Percentiles rank a stretch among this genome's conserved stretches.
Evolutionary conservation across 2,329 filamentous ascomycete species (phyloP).

Genomic region (Colletotrichum costaricense): DNA sequence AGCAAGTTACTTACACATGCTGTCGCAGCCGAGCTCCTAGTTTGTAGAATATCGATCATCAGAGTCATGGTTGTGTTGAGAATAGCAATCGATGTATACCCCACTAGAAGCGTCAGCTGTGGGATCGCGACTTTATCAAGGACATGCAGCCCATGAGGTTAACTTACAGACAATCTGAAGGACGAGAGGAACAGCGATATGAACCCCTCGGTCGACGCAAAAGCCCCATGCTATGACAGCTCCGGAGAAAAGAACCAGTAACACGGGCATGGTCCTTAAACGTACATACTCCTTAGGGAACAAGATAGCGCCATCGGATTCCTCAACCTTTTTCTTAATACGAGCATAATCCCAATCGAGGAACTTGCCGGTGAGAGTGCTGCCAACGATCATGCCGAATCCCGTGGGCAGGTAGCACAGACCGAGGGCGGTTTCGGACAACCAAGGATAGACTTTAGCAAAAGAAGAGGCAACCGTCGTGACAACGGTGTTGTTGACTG

Average conservation of each 20-base stretch:
- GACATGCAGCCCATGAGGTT: background rate
- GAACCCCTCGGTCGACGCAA: conserved; percentile 38
- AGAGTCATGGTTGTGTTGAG: conserved; percentile 46
- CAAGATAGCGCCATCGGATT: background rate
- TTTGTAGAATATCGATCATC: conserved; percentile 45
- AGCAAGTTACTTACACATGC: conserved; percentile 39
- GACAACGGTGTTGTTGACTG: conserved; percentile 48
- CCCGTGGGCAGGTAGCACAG: conserved; percentile 46
- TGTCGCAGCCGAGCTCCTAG: conserved; percentile 43
- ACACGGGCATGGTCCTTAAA: conserved; percentile 40
- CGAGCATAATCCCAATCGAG: conserved; percentile 44
- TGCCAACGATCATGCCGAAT: conserved; percentile 44
- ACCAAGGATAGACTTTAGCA: conserved; percentile 35
- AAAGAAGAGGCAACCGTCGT: conserved; percentile 48
- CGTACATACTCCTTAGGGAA: conserved; percentile 44
- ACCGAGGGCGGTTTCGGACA: conserved; percentile 46
- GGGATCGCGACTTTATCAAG: background rate
- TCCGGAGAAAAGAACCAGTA: conserved; percentile 39
- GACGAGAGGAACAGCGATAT: conserved; percentile 40
- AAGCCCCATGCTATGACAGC: conserved; percentile 44
- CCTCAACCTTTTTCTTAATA: conserved; percentile 35
- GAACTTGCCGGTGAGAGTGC: conserved; percentile 42
- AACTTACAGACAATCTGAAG: conserved; percentile 41
- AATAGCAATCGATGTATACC: conserved; percentile 44
- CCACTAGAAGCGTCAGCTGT: conserved; percentile 36